Conservation (phyloP, 306 rosid species). For the Quillaja saponaria region DNA sequence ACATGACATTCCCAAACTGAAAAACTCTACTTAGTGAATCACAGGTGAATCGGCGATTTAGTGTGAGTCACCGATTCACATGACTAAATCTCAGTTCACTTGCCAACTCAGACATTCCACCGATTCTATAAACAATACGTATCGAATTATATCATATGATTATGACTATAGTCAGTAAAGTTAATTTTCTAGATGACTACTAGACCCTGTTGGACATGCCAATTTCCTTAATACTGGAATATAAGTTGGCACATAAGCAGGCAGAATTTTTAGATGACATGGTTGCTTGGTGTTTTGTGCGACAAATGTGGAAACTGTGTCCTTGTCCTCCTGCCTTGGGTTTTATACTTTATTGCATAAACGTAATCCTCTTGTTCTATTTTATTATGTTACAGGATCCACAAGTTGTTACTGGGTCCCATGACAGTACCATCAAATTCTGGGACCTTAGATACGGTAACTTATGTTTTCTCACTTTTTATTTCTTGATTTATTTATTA, state of each 20-base stretch:
- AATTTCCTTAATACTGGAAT: conserved; percentile 20
- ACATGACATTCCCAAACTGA: no score
- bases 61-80: no score
- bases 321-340: conserved; percentile 17
- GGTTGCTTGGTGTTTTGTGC: conserved; percentile 20
- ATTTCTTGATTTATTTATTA: background rate
- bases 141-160: no score
- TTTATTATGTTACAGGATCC: conserved; percentile 65
- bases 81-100: no score
- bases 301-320: conserved; percentile 11
- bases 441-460: conserved; percentile 99
- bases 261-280: conserved; percentile 1
- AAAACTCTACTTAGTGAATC: no score
- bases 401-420: conserved; percentile 98
- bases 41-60: no score
- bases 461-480: conserved; percentile 8
- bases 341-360: background rate
- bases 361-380: background rate
- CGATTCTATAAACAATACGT: background rate
- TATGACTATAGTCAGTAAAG: no score
- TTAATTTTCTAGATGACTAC: conserved; percentile 1
- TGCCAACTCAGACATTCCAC: background rate
- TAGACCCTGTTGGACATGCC: background rate
- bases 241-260: background rate
- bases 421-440: conserved; percentile 89